Evolutionary conservation across 257 asterid species (phyloP).

Genomic region (Solanum pennellii): DNA sequence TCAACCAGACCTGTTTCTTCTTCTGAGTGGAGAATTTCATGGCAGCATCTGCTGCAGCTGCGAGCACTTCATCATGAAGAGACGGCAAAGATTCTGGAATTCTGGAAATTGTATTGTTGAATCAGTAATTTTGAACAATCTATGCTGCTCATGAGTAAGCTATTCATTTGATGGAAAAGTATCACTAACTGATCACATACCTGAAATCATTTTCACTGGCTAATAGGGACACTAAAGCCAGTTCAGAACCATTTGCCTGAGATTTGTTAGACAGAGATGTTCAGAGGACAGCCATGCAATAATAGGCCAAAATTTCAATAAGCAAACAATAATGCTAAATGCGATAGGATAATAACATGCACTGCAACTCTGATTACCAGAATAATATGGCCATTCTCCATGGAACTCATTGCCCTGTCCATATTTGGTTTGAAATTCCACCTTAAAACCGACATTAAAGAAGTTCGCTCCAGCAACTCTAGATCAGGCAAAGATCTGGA

Average conservation of each 20-base stretch:
- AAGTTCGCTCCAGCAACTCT: constrained; percentile 52
- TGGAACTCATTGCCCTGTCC: constrained; percentile 58
- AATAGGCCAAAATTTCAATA: neutral
- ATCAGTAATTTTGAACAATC: neutral
- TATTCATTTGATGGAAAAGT: constrained; percentile 5
- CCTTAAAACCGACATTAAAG: constrained; percentile 53
- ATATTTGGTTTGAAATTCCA: constrained; percentile 75
- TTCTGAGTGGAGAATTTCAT: constrained; percentile 38
- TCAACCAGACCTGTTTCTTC: constrained; percentile 49
- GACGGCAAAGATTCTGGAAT: constrained; percentile 68
- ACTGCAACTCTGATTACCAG: constrained; percentile 35
- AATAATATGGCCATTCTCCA: constrained; percentile 43
- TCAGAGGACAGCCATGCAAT: neutral
- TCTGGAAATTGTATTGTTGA: constrained; percentile 22
- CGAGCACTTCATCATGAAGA: constrained; percentile 87
- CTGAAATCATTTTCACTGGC: constrained; percentile 64
- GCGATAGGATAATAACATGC: neutral
- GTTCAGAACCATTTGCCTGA: constrained; percentile 70
- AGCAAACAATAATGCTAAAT: neutral
- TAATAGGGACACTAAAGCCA: constrained; percentile 63
- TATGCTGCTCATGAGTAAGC: constrained; percentile 5
- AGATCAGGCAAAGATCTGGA: constrained; percentile 85
- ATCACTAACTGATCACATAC: constrained; percentile 22
- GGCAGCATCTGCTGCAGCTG: constrained; percentile 73
- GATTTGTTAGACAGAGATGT: neutral